Percentiles rank a stretch among this genome's conserved stretches.
These are phyloP conservation scores for Annona cherimola DNA, from an alignment of 164 flowering plant species.

Conservation along the genomic window DNA sequence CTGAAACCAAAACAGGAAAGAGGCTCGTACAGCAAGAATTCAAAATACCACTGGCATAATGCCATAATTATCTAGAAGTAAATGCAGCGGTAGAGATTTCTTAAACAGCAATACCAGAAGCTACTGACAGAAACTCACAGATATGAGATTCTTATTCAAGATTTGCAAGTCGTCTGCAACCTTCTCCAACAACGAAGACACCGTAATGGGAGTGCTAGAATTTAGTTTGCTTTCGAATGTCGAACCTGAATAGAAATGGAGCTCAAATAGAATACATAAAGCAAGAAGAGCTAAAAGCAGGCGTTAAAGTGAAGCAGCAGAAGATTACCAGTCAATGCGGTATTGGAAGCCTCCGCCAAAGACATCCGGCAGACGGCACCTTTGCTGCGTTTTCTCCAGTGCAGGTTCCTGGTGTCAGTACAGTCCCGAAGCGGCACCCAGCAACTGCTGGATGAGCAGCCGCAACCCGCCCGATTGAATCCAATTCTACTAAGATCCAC, in stretches of 20 bases:
- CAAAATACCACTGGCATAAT: background rate
- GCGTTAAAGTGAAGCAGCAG: background rate
- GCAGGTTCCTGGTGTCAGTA: constrained; percentile 25
- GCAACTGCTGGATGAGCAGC: constrained; percentile 42
- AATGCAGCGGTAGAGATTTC: background rate
- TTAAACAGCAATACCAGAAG: background rate
- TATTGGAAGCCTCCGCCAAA: constrained; percentile 45
- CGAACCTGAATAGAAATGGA: constrained; percentile 32
- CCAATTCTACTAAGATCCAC: constrained; percentile 43
- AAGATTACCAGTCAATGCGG: constrained; percentile 45
- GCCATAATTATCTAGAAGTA: background rate
- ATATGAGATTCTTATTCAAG: constrained; percentile 64
- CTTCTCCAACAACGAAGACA: constrained; percentile 57
- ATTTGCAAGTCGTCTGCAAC: constrained; percentile 78
- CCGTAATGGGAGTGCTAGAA: constrained; percentile 34
- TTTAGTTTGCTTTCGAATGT: constrained; percentile 36
- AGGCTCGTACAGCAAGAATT: too few relatives aligned
- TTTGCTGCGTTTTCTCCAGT: constrained; percentile 20
- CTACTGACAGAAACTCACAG: constrained; percentile 43
- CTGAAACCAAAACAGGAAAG: too few relatives aligned
- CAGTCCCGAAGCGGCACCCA: constrained; percentile 22
- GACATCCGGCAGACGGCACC: constrained; percentile 28
- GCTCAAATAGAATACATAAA: constrained; percentile 23
- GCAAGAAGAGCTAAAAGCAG: constrained; percentile 1
- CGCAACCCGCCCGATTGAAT: constrained; percentile 43